Conservation (phyloP, 129 eudicot species). For the Centrapalus pauciflorus region DNA sequence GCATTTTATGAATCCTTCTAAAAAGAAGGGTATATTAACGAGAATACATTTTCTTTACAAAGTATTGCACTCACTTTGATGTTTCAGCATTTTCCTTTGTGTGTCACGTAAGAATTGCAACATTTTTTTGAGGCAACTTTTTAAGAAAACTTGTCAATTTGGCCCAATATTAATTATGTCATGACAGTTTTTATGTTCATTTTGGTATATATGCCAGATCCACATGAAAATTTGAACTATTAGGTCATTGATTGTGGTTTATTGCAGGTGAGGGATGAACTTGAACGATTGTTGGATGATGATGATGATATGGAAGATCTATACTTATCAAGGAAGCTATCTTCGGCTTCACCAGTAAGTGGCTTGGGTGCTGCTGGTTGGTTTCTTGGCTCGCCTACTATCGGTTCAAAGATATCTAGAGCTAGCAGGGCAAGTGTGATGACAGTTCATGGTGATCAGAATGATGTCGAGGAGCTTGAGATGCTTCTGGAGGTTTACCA, state of each 20-base stretch:
- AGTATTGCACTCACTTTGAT: too few relatives aligned
- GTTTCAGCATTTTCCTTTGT: too few relatives aligned
- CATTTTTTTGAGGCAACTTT: too few relatives aligned
- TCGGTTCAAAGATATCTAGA: slow-evolving; percentile 80
- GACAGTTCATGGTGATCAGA: slow-evolving; percentile 76
- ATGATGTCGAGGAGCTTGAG: slow-evolving; percentile 96
- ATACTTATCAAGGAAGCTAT: slow-evolving; percentile 77
- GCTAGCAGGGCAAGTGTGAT: slow-evolving; percentile 86
- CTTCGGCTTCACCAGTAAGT: slow-evolving; percentile 67
- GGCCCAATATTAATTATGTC: too few relatives aligned
- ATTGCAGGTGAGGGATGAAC: slow-evolving; percentile 91
- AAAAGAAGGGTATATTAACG: too few relatives aligned
- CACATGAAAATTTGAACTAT: neutral
- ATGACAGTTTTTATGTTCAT: too few relatives aligned
- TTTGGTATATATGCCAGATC: neutral
- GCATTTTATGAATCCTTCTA: too few relatives aligned
- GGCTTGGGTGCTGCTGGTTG: slow-evolving; percentile 79
- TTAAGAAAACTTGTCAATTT: too few relatives aligned
- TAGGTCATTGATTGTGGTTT: neutral
- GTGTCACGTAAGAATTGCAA: too few relatives aligned
- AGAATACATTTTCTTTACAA: too few relatives aligned
- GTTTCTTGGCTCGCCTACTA: slow-evolving; percentile 72
- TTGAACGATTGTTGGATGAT: slow-evolving; percentile 90
- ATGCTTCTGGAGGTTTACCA: slow-evolving; percentile 97
- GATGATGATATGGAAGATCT: slow-evolving; percentile 97